Percentiles rank a stretch among this genome's conserved stretches.
Evolutionary conservation across 116 monocot species (phyloP).

Genomic region (Cymodocea nodosa): DNA sequence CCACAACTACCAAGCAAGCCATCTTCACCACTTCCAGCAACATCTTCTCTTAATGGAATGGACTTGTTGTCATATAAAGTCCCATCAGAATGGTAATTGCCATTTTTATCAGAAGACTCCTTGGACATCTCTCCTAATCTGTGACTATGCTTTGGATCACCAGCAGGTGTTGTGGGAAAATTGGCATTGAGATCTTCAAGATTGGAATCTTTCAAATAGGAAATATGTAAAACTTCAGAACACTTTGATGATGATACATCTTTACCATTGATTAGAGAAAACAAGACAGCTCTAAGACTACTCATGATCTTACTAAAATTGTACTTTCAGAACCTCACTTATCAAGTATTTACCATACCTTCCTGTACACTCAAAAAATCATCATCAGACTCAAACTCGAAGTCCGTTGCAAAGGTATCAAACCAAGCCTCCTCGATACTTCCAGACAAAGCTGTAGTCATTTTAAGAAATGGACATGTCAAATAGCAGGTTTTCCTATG

Average conservation of each 20-base stretch:
- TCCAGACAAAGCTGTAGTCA: conserved; percentile 12
- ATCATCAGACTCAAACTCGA: conserved; percentile 82
- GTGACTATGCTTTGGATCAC: conserved; percentile 10
- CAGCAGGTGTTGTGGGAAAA: conserved; percentile 6
- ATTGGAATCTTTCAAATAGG: conserved; percentile 42
- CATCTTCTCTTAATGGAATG: conserved; percentile 33
- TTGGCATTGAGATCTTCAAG: conserved; percentile 19
- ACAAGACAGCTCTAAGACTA: not conserved
- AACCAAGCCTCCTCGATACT: conserved; percentile 67
- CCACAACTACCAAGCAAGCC: conserved; percentile 66
- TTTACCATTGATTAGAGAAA: conserved; percentile 2
- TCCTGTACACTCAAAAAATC: conserved; percentile 80
- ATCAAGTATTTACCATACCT: conserved; percentile 32
- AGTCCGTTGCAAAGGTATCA: conserved; percentile 31
- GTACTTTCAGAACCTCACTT: not conserved
- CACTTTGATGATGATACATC: conserved; percentile 47
- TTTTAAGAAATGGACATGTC: not conserved
- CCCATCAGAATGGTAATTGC: conserved; percentile 4
- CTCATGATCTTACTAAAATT: not conserved
- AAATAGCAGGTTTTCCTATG: not conserved
- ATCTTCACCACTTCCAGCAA: conserved; percentile 13
- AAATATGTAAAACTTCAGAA: conserved; percentile 32
- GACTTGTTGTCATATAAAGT: conserved; percentile 10
- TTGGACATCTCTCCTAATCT: conserved; percentile 16
- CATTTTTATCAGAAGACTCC: conserved; percentile 13